These are phyloP conservation scores for Hyaloscypha variabilis DNA, from an alignment of 495 filamentous ascomycete species.

Conservation along the genomic window DNA sequence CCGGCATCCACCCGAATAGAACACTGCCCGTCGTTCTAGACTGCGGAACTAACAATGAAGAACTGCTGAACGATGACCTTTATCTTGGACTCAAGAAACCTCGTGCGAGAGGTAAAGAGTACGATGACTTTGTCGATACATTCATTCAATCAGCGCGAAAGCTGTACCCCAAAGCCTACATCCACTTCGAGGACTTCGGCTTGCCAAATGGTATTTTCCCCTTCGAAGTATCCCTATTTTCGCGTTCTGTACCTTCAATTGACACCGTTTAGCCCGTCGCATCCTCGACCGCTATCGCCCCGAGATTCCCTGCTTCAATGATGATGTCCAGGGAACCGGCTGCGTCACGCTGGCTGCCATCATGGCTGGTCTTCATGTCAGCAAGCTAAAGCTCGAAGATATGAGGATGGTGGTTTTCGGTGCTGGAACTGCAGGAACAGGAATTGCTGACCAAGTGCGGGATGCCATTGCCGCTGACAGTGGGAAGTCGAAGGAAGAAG, in stretches of 20 bases:
- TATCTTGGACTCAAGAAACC: slow-evolving; percentile 76
- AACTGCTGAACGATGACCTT: slow-evolving; percentile 75
- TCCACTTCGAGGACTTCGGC: slow-evolving; percentile 77
- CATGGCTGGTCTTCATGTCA: slow-evolving; percentile 70
- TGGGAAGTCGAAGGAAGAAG: slow-evolving; percentile 70
- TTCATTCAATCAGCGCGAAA: slow-evolving; percentile 71
- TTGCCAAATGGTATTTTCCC: slow-evolving; percentile 43
- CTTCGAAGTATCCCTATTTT: neutral
- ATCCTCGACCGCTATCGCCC: slow-evolving; percentile 75
- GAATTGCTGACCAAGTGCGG: slow-evolving; percentile 83
- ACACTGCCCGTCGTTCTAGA: slow-evolving; percentile 86
- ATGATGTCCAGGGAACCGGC: slow-evolving; percentile 90
- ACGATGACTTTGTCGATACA: slow-evolving; percentile 75
- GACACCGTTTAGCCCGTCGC: slow-evolving; percentile 46
- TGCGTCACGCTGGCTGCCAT: slow-evolving; percentile 85
- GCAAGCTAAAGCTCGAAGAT: slow-evolving; percentile 66
- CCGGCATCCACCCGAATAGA: slow-evolving; percentile 79
- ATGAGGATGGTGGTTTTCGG: slow-evolving; percentile 76
- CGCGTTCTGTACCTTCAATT: neutral
- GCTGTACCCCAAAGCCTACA: slow-evolving; percentile 77
- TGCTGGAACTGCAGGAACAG: slow-evolving; percentile 82
- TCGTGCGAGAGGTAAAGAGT: slow-evolving; percentile 69
- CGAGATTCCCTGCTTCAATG: slow-evolving; percentile 83
- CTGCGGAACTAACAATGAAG: slow-evolving; percentile 82
- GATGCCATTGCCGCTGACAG: slow-evolving; percentile 75